Evolutionary conservation across 2,329 filamentous ascomycete genomes (phyloP), one percentile per base, ranked within the genome.

Genomic region (Cercospora brassicicola): DNA sequence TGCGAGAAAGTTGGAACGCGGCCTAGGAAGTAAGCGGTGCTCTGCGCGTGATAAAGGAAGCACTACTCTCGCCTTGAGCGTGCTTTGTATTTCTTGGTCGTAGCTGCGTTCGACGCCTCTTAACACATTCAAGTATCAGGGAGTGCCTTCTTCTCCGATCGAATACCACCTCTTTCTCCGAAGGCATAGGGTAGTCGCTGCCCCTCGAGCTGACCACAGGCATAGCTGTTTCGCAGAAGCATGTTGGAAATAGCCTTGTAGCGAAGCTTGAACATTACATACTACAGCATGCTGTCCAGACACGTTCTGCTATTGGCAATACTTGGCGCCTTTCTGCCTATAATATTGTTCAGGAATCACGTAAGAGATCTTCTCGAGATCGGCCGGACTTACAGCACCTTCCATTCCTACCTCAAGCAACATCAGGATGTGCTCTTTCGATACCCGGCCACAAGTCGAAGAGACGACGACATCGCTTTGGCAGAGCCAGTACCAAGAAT

Each of bases 321-420:
- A 23, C 51, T 66, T 10, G 18, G 31, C 36, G 8, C 66, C 9
- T 0, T 66, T 9, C 33, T 66, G 9, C 39, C 68, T 6, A 23
- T 69, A 2, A 18, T 71, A 15, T 6, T 59, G 23, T 23, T 70
- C 15, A 68, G 73, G 64, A 20, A 66, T 15, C 74, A 76, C 23
- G 57, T 74, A 0, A 48, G 67, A 39, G 71, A 75, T 65, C 67
- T 76, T 8, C 63, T 48, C 23, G 73, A 75, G 31, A 68, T 75
- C 9, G 67, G 59, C 8, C 66, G 67, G 15, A 74, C 73, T 4
- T 76, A 76, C 60, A 69, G 69, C 51, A 71, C 67, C 7, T 76
- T 73, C 63, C 66, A 70, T 28, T 39, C 61, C 10, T 67, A 70
- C 63, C 39, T 74, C 11, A 53, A 48, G 10, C 18, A 66, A 5